phyloP scores from a whole-genome alignment of 1,139 yeast genomes.

The Pichia sp. region DNA sequence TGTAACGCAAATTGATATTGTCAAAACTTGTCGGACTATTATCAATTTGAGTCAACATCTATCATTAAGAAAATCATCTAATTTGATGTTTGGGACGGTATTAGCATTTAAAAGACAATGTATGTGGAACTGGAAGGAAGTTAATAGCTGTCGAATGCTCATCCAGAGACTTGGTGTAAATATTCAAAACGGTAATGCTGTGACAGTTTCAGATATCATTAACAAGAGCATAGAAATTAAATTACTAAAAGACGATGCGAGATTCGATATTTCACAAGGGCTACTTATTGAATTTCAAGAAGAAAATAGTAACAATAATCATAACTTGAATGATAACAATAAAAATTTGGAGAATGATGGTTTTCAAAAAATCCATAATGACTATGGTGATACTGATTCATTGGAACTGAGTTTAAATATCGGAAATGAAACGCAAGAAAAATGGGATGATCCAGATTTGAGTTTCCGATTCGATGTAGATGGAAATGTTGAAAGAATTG shows the following conservation, averaged over 20 bases:
- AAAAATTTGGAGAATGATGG: no score
- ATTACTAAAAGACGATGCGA: slow-evolving; percentile 34
- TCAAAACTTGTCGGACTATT: slow-evolving; percentile 38
- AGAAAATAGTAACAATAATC: neutral
- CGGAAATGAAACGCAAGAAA: neutral
- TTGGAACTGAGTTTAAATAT: neutral
- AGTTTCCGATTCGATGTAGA: neutral
- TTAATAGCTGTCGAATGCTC: slow-evolving; percentile 9
- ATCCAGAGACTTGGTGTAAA: slow-evolving; percentile 5
- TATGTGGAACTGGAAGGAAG: slow-evolving; percentile 14
- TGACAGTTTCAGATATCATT: no score
- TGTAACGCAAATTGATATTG: slow-evolving; percentile 35
- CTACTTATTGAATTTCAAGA: slow-evolving; percentile 18
- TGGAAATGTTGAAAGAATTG: neutral
- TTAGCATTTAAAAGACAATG: slow-evolving; percentile 37
- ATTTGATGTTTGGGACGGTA: slow-evolving; percentile 51
- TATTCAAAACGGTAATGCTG: no score
- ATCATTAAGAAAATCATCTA: slow-evolving; percentile 43
- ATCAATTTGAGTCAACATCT: slow-evolving; percentile 27
- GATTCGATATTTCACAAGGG: slow-evolving; percentile 32
- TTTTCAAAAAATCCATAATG: no score
- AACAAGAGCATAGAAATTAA: neutral
- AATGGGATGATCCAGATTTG: neutral
- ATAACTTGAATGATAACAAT: no score
- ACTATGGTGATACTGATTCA: no score